phyloP scores from a whole-genome alignment of 2,329 filamentous ascomycete genomes.

The Pseudogymnoascus sp. region DNA sequence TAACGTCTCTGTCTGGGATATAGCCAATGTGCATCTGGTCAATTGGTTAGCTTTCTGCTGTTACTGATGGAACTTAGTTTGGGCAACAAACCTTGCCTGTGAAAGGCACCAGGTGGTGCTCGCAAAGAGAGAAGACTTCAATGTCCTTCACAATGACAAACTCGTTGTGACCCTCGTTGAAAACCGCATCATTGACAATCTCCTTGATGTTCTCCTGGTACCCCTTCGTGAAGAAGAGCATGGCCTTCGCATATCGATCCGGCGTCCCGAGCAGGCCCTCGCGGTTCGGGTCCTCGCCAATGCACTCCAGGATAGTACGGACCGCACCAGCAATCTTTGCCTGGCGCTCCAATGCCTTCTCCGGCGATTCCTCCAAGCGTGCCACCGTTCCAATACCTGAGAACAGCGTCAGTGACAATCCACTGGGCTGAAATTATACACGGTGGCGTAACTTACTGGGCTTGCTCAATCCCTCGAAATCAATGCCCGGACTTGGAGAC shows the following conservation, averaged over 20 bases:
- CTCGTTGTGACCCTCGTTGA: constrained; percentile 94
- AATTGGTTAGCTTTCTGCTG: constrained; percentile 12
- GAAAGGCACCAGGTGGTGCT: constrained; percentile 96
- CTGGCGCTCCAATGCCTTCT: constrained; percentile 43
- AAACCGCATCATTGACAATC: constrained; percentile 88
- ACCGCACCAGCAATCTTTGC: constrained; percentile 54
- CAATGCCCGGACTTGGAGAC: constrained; percentile 49
- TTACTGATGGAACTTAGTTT: neutral
- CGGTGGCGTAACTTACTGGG: constrained; percentile 37
- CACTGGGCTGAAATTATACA: neutral
- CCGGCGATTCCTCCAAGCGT: constrained; percentile 48
- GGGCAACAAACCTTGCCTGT: constrained; percentile 67
- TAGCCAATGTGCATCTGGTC: constrained; percentile 95
- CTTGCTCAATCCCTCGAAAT: constrained; percentile 53
- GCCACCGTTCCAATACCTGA: constrained; percentile 56
- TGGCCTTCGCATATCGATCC: constrained; percentile 84
- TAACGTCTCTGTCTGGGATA: constrained; percentile 83
- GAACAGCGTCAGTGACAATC: constrained; percentile 15
- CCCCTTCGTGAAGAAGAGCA: constrained; percentile 93
- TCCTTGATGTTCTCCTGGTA: constrained; percentile 92
- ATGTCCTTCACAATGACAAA: constrained; percentile 98
- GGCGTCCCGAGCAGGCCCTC: constrained; percentile 62
- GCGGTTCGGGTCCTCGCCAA: constrained; percentile 59
- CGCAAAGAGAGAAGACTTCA: constrained; percentile 87
- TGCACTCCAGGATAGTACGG: constrained; percentile 57